These are phyloP conservation scores for Leccinum broughii DNA, from an alignment of 768 basidiomycete genomes.

Conservation along the genomic window DNA sequence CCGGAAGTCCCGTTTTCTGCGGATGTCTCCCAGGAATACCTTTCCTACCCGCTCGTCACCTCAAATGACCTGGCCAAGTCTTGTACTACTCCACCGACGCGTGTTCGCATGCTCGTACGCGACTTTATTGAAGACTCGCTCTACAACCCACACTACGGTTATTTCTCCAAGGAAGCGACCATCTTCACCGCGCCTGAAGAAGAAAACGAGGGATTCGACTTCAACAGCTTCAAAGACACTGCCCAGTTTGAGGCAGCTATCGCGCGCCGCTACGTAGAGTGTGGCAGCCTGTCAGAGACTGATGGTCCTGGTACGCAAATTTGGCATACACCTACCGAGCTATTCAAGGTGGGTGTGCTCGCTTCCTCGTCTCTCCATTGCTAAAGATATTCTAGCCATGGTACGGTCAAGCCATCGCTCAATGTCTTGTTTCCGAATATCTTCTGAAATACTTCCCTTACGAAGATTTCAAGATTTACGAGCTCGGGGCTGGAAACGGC, in stretches of 20 bases:
- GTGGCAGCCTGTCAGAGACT: slow-evolving; percentile 56
- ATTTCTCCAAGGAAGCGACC: slow-evolving; percentile 90
- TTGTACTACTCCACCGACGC: slow-evolving; percentile 59
- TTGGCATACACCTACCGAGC: slow-evolving; percentile 98
- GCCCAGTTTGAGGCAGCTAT: slow-evolving; percentile 81
- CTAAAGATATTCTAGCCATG: slow-evolving; percentile 63
- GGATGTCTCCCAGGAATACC: slow-evolving; percentile 44
- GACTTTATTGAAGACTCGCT: slow-evolving; percentile 97
- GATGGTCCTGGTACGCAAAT: slow-evolving; percentile 83
- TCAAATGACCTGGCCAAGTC: slow-evolving; percentile 64
- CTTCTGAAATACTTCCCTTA: slow-evolving; percentile 95
- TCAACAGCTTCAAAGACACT: slow-evolving; percentile 61
- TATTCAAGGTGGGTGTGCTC: slow-evolving; percentile 75
- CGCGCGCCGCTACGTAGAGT: slow-evolving; percentile 71
- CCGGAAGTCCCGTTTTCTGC: slow-evolving; percentile 54
- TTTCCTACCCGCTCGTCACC: slow-evolving; percentile 58
- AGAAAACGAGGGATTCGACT: slow-evolving; percentile 59
- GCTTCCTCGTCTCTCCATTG: background rate
- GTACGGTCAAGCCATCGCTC: slow-evolving; percentile 89
- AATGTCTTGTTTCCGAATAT: slow-evolving; percentile 89
- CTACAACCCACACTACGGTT: slow-evolving; percentile 97
- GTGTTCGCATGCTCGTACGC: slow-evolving; percentile 91
- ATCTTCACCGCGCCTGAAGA: slow-evolving; percentile 70
- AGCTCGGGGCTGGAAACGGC: slow-evolving; percentile 97
- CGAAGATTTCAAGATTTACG: slow-evolving; percentile 94